Percentiles rank a stretch among this genome's conserved stretches.
phyloP scores from a whole-genome alignment of 257 asterid species.

The Oldenlandia corymbosa region DNA sequence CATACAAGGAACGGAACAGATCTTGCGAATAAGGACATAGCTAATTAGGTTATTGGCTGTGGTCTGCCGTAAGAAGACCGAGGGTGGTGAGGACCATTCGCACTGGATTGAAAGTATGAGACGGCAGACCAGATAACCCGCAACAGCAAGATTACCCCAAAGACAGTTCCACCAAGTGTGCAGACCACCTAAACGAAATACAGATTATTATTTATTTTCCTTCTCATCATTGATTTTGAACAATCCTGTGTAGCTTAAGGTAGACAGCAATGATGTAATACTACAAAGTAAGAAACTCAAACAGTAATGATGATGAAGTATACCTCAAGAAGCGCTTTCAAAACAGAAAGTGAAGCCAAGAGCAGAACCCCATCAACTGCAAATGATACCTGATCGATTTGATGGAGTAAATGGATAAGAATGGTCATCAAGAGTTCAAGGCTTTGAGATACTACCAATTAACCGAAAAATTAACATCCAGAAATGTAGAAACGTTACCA shows the following conservation, averaged over 20 bases:
- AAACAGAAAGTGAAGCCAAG: slow-evolving; percentile 30
- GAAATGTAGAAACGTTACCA: slow-evolving; percentile 16
- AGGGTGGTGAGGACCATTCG: slow-evolving; percentile 14
- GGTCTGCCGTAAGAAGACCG: slow-evolving; percentile 23
- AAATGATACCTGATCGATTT: slow-evolving; percentile 30
- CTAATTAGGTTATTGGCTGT: too few relatives aligned
- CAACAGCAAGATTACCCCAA: slow-evolving; percentile 28
- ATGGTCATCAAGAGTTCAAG: neutral
- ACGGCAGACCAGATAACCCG: slow-evolving; percentile 30
- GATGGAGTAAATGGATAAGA: slow-evolving; percentile 1
- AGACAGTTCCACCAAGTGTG: slow-evolving; percentile 37
- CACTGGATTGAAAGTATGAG: slow-evolving; percentile 24
- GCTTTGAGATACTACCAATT: too few relatives aligned
- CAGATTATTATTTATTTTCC: too few relatives aligned
- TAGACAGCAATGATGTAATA: too few relatives aligned
- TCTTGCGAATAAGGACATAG: neutral
- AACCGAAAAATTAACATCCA: neutral
- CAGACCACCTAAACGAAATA: slow-evolving; percentile 26
- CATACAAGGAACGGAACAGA: too few relatives aligned
- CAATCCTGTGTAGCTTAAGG: neutral
- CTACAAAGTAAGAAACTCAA: neutral
- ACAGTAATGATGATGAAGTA: neutral
- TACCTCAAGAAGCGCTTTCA: slow-evolving; percentile 41
- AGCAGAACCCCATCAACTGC: slow-evolving; percentile 34
- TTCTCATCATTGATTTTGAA: neutral